Base-by-base conservation (phyloP, 495 filamentous ascomycete species). In the Aspergillus sparsus region DNA sequence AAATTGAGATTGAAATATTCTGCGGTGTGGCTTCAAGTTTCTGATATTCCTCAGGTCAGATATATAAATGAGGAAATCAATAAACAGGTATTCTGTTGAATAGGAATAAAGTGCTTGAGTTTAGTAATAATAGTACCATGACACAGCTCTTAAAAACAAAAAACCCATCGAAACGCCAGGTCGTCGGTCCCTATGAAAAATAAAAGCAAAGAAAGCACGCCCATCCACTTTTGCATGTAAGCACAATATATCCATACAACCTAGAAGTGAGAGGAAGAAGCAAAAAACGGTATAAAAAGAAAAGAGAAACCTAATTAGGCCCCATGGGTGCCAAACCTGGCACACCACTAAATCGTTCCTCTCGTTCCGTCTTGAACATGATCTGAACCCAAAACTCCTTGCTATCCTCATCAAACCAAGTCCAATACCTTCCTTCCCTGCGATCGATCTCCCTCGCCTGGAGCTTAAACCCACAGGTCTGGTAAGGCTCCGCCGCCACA, bases 371-470 rank as follows among this genome's bases (percentile, higher is more conserved):
- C 84, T 97, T 93, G 79, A 98, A 99, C 83, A 97, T 90, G 53
- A 99, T 83, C 81, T 98, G 94, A n/a, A 97, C 81, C 90, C 92
- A 98, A 69, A 96, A 98, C 79, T 98, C 93, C 82, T 98, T 98
- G 55, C 86, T 84, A 74, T 99, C 94, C 62, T 88, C 86, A 78
- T 98, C 95, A 78, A 94, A 99, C 87, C 91, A 97, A 34, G 86
- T 89, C 86, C 91, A 98, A 72, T 92, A 94, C 68, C 85, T 82
- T 7, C 88, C 94, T 59, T 91, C 90, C 13, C 89, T 82, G 41
- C 92, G 84, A 76, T 99, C 95, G 52, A 99, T 86, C 81, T 98
- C 95, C 61, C 89, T 81, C 5, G 95, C 92, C 75, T 97, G 94
- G 46, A 99, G 75, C 80, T 99, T 99, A 71, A 99, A 97, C 11